Conservation (phyloP, 768 basidiomycete genomes). For the Termitomyces sp. region DNA sequence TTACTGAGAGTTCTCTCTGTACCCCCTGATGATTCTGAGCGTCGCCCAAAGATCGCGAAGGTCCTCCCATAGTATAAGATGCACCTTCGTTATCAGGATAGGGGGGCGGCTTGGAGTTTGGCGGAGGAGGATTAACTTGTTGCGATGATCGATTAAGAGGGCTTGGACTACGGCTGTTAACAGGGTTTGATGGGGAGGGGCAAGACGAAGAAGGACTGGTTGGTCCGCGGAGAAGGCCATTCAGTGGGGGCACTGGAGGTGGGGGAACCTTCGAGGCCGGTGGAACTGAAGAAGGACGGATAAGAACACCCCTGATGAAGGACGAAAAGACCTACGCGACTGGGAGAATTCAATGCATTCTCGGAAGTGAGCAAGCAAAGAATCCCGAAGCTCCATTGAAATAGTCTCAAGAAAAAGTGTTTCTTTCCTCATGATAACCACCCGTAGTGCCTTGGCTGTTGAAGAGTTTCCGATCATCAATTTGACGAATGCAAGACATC, state of each 20-base stretch:
- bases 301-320: not conserved
- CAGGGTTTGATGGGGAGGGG: not conserved
- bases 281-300: slow-evolving; percentile 35
- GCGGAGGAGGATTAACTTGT: slow-evolving; percentile 3
- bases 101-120: slow-evolving; percentile 10
- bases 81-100: slow-evolving; percentile 14
- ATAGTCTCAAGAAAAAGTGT: slow-evolving; percentile 61
- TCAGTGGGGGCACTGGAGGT: slow-evolving; percentile 58
- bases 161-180: slow-evolving; percentile 4
- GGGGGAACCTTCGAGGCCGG: slow-evolving; percentile 58
- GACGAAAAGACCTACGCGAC: slow-evolving; percentile 47
- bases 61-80: slow-evolving; percentile 16
- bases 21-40: slow-evolving; percentile 24
- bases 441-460: slow-evolving; percentile 65
- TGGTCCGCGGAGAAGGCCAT: slow-evolving; percentile 22
- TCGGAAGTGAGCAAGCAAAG: slow-evolving; percentile 62
- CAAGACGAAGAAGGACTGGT: not conserved
- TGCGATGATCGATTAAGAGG: slow-evolving; percentile 2
- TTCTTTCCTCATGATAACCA: slow-evolving; percentile 89
- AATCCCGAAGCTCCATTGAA: slow-evolving; percentile 53
- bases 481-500: not conserved
- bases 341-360: slow-evolving; percentile 84
- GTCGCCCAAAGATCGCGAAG: slow-evolving; percentile 19
- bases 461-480: not conserved
- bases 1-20: slow-evolving; percentile 20